phyloP scores from a whole-genome alignment of 2,329 filamentous ascomycete genomes.

The Hypoxylon sp. region DNA sequence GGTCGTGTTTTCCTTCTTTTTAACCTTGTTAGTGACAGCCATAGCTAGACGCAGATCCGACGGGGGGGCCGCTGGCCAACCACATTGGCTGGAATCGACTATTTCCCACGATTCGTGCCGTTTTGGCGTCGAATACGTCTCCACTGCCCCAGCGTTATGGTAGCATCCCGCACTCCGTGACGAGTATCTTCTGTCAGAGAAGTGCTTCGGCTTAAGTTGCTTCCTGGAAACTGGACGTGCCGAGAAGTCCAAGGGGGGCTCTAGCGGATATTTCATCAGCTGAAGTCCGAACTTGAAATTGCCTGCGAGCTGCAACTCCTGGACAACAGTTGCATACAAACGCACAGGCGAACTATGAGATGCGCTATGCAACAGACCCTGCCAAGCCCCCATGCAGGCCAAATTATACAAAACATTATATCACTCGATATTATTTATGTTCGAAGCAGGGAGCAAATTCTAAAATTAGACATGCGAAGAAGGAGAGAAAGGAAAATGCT shows the following conservation, averaged over 20 bases:
- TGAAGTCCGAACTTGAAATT: slow-evolving; percentile 26
- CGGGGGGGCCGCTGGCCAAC: slow-evolving; percentile 38
- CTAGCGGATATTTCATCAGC: slow-evolving; percentile 31
- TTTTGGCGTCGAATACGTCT: slow-evolving; percentile 37
- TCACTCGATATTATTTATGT: background rate
- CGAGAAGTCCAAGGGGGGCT: slow-evolving; percentile 39
- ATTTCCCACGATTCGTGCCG: slow-evolving; percentile 38
- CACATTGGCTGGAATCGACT: slow-evolving; percentile 21
- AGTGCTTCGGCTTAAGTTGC: slow-evolving; percentile 59
- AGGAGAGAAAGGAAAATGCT: no score
- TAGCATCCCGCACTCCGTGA: slow-evolving; percentile 50
- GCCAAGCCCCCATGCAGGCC: slow-evolving; percentile 36
- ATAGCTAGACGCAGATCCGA: slow-evolving; percentile 44
- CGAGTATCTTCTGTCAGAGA: slow-evolving; percentile 56
- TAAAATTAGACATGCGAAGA: slow-evolving; percentile 16
- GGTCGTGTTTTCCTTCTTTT: slow-evolving; percentile 37
- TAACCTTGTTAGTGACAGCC: slow-evolving; percentile 38
- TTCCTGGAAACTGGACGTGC: slow-evolving; percentile 46
- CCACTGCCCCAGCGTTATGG: slow-evolving; percentile 46
- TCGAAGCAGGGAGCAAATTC: background rate
- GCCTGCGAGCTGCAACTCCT: slow-evolving; percentile 18
- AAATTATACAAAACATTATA: slow-evolving; percentile 7
- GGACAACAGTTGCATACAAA: slow-evolving; percentile 21
- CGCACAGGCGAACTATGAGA: slow-evolving; percentile 18
- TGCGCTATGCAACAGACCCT: slow-evolving; percentile 25